phyloP scores from a whole-genome alignment of 345 rosid genomes.

The Eucalyptus urophylla region DNA sequence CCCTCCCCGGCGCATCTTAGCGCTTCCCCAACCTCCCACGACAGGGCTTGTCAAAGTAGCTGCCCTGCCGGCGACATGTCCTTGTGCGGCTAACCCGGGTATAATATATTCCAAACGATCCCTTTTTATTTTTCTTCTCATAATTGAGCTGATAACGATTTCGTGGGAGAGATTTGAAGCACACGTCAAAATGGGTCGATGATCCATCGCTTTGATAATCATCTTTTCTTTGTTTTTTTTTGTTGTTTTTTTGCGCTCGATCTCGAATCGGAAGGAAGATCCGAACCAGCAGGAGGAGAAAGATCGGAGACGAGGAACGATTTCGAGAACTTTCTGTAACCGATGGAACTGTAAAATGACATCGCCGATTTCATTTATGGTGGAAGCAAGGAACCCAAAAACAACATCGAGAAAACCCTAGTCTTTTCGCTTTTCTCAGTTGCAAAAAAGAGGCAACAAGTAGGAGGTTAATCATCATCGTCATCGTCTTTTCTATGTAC shows the following conservation, averaged over 20 bases:
- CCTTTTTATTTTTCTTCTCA: neutral
- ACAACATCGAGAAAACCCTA: neutral
- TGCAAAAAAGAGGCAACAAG: neutral
- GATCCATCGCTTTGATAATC: neutral
- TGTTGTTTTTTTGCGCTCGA: neutral
- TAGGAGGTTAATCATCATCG: neutral
- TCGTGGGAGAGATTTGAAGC: neutral
- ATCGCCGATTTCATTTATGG: neutral
- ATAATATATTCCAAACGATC: neutral
- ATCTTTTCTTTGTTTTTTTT: neutral
- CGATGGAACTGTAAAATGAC: neutral
- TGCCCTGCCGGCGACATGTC: constrained; percentile 37
- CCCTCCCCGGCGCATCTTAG: neutral
- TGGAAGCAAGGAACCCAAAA: neutral
- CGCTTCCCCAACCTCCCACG: neutral
- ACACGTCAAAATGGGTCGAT: neutral
- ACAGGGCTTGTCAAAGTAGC: neutral
- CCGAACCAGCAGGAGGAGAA: neutral
- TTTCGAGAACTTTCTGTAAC: neutral
- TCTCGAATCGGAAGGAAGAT: neutral
- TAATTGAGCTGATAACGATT: neutral
- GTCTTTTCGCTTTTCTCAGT: neutral
- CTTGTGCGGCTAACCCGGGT: constrained; percentile 2
- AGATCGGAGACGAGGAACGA: neutral
- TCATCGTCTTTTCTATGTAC: neutral